Conservation (phyloP, 2,329 filamentous ascomycete species). For the Ophiosphaerella narmari region DNA sequence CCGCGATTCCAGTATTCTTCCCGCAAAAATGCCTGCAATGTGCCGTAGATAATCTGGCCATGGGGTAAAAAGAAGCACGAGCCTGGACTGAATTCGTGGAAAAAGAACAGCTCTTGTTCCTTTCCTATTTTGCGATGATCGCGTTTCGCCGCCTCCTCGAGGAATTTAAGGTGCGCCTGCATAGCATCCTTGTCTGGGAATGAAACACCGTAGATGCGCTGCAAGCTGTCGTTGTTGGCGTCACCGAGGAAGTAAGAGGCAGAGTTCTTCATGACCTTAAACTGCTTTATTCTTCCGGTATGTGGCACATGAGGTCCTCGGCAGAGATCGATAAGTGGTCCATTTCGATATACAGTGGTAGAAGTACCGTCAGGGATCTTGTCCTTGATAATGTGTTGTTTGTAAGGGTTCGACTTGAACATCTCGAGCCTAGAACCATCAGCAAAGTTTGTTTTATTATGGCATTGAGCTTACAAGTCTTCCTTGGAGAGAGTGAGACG, state of each 20-base stretch:
- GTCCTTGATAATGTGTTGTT: conserved; percentile 95
- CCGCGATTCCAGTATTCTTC: conserved; percentile 90
- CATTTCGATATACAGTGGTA: conserved; percentile 93
- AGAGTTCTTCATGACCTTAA: conserved; percentile 87
- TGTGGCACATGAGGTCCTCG: conserved; percentile 92
- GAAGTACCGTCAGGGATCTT: conserved; percentile 86
- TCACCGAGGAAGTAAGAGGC: conserved; percentile 93
- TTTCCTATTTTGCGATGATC: conserved; percentile 93
- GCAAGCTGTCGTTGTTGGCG: conserved; percentile 89
- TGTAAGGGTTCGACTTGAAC: conserved; percentile 98
- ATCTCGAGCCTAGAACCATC: conserved; percentile 67
- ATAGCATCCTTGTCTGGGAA: conserved; percentile 97
- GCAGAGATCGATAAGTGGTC: conserved; percentile 93
- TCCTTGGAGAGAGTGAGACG: conserved; percentile 87
- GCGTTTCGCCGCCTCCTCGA: conserved; percentile 97
- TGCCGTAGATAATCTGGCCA: conserved; percentile 91
- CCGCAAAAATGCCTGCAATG: conserved; percentile 78
- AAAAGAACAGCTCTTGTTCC: conserved; percentile 98
- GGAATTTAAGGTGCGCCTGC: conserved; percentile 89
- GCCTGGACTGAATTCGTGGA: conserved; percentile 90
- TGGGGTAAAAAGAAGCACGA: conserved; percentile 92
- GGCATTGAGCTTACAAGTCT: conserved; percentile 61
- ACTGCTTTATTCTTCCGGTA: conserved; percentile 91
- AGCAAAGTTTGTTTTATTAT: not conserved
- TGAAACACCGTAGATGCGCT: conserved; percentile 94